Evolutionary conservation across 1,139 yeast genomes (phyloP).

Genomic region (Dujonia santamariae): DNA sequence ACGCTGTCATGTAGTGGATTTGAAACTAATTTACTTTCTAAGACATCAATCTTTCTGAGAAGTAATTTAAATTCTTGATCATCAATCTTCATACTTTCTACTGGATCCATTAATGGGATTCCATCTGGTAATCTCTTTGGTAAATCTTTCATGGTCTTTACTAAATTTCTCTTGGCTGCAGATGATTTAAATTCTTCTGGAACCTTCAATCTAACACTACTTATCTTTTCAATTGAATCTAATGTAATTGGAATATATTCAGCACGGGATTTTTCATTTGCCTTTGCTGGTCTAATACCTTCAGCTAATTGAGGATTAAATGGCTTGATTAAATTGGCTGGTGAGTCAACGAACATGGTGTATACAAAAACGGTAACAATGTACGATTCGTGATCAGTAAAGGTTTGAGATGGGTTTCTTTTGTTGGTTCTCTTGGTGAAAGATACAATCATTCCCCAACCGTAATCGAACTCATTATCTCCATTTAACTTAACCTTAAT

Average conservation of each 20-base stretch:
- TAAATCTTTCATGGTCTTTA: slow-evolving; percentile 77
- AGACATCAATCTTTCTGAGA: slow-evolving; percentile 73
- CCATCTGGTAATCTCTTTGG: slow-evolving; percentile 86
- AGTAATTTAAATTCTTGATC: slow-evolving; percentile 73
- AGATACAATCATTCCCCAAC: slow-evolving; percentile 91
- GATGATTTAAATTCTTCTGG: slow-evolving; percentile 77
- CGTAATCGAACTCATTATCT: slow-evolving; percentile 61
- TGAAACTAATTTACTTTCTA: slow-evolving; percentile 66
- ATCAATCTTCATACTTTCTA: slow-evolving; percentile 85
- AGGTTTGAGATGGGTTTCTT: slow-evolving; percentile 50
- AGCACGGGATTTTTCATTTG: slow-evolving; percentile 68
- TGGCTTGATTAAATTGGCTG: slow-evolving; percentile 67
- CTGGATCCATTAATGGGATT: slow-evolving; percentile 83
- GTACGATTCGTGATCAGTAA: slow-evolving; percentile 81
- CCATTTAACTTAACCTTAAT: slow-evolving; percentile 56
- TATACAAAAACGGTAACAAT: slow-evolving; percentile 82
- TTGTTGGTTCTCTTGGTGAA: slow-evolving; percentile 68
- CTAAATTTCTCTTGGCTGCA: slow-evolving; percentile 68
- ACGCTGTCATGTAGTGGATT: slow-evolving; percentile 73
- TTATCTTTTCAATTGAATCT: slow-evolving; percentile 68
- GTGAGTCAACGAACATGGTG: slow-evolving; percentile 75
- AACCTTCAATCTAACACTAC: slow-evolving; percentile 75
- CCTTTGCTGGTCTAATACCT: slow-evolving; percentile 80
- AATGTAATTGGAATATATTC: slow-evolving; percentile 85
- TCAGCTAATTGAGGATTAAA: slow-evolving; percentile 75